Base-by-base conservation (phyloP, 768 basidiomycete genomes). In the Tricholoma hemisulphureum region DNA sequence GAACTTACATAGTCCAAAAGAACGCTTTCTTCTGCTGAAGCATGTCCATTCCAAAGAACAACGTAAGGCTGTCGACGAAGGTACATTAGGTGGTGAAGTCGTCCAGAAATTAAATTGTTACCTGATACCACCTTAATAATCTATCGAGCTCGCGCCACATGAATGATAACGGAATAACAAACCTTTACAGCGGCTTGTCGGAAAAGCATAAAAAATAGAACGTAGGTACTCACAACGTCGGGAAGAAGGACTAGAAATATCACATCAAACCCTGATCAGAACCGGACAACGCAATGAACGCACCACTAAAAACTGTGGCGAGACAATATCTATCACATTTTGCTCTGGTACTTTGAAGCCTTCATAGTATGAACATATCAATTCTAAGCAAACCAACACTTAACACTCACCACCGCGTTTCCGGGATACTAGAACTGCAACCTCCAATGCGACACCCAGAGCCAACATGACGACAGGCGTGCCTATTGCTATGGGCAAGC, bases 91-190 rank as follows among this genome's bases (percentile, higher is more conserved):
- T 13, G 4, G 28, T 24, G 8, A 26, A 23, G 55, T 10, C 18
- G 20, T 29, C 20, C 41, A 21, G 35, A 52, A 16, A 9, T 58
- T 78, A 3, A 8, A 46, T 46, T 9, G 1, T 46, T 67, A 87
- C 87, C 67, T 89, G 85, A 63, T 83, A 82, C 75, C 73, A 77
- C 55, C 82, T 72, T 11, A 88, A 62, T 61, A 73, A 75, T 78
- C 80, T 82, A 61, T 88, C 86, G 28, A 80, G 67, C 21, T 74
- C 72, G 28, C 78, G 68, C 79, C 84, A 85, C 39, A 82, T 68
- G 54, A 74, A 71, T 0, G 75, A 80, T 29, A 80, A 59, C 3
- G 87, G 87, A 6, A 80, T 61, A 24, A 87, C 74, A 18, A 81
- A 61, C 23, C 78, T 80, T 51, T 26, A 61, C 8, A 13, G 55